phyloP scores from a whole-genome alignment of 768 basidiomycete genomes.

The Russula dissimulans region DNA sequence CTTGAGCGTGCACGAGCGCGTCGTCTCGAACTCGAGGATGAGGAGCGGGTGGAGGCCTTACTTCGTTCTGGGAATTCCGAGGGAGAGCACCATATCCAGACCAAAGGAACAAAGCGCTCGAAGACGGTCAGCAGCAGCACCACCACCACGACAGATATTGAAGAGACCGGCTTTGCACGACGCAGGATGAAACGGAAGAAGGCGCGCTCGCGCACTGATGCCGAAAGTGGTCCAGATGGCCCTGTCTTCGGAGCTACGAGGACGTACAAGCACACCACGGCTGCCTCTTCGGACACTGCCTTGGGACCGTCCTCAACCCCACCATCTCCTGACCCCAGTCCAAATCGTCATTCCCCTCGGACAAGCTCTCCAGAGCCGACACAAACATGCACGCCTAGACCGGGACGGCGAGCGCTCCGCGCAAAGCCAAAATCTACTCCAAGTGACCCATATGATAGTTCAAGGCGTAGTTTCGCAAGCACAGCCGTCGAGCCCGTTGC shows the following conservation, averaged over 20 bases:
- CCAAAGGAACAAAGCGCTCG: slow-evolving; percentile 8
- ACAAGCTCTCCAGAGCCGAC: neutral
- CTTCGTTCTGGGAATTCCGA: slow-evolving; percentile 21
- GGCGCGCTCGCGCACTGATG: slow-evolving; percentile 9
- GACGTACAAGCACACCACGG: neutral
- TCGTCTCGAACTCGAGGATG: slow-evolving; percentile 34
- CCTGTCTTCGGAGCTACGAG: neutral
- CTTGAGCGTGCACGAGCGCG: slow-evolving; percentile 36
- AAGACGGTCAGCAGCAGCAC: neutral
- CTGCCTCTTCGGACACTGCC: neutral
- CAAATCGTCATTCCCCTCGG: neutral
- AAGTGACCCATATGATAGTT: neutral
- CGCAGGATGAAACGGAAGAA: slow-evolving; percentile 16
- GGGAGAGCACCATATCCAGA: neutral
- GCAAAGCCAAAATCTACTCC: neutral
- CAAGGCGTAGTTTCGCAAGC: neutral
- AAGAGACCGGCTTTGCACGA: neutral
- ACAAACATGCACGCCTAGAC: neutral
- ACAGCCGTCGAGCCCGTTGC: neutral
- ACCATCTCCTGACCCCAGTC: neutral
- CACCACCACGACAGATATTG: slow-evolving; percentile 7
- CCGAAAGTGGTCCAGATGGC: neutral
- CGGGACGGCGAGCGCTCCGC: neutral
- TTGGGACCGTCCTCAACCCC: neutral
- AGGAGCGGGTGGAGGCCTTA: slow-evolving; percentile 30